Base-by-base conservation (phyloP, 805 yeast genomes). In the Candida yuanshanica region DNA sequence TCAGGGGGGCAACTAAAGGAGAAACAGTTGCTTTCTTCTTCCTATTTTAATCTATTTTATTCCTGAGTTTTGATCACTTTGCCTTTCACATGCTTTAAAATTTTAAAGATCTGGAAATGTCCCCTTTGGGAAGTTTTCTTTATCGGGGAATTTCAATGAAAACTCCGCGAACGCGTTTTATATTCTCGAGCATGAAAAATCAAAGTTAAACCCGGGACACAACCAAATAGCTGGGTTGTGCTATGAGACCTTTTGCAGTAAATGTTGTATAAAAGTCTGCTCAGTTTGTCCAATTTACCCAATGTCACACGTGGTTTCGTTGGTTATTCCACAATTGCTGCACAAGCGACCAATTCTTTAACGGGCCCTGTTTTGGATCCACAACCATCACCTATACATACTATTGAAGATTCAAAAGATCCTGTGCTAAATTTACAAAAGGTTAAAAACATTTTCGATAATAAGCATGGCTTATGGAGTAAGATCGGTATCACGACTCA, bases 401-500 rank as follows among this genome's bases (percentile, higher is more conserved):
- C 35, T 11, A 24, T 21, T 12, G 38, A 34, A 12, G 25, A 31
- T 2, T n/a, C 9, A 31, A 40, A 36, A n/a, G 50, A 50, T 16
- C 53, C 50, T 5, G 31, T 50, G 1, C 20, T 20, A 4, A 50
- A 51, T 20, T 41, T 55, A 2, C 23, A 40, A 3, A 36, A 38
- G 8, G 50, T 52, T 32, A 42, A 42, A 17, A 18, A 42, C 8
- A 43, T 54, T 6, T 55, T 59, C 14, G 47, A 52, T 3, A 40
- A 59, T 34, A 49, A 51, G 33, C 37, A 52, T 35, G 51, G 52
- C 7, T 37, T 55, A 4, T 57, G 55, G 33, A 39, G 50, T 32
- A 62, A 62, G 43, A 45, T 61, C 16, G 50, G 47, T 9, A 38
- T 57, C 8, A 38, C 60, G 29, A 26, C 48, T 5, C 33, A 47